Conservation (phyloP, 2,329 filamentous ascomycete genomes). For the Tolypocladium capitatum region DNA sequence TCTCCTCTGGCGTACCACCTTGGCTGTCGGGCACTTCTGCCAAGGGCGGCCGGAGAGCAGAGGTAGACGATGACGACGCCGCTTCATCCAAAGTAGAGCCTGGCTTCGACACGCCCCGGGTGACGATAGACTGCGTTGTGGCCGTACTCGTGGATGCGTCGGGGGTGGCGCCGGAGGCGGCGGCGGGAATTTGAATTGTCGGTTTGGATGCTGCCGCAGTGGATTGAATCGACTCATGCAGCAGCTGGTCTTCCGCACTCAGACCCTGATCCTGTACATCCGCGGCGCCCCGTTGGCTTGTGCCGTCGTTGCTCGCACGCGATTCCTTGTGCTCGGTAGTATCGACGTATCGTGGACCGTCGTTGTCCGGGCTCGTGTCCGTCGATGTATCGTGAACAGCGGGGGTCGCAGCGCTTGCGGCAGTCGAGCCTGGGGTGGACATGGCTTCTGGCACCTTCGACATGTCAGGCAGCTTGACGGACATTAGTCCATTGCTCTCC, state of each 20-base stretch:
- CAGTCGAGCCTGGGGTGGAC: slow-evolving; percentile 52
- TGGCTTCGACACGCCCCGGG: background rate
- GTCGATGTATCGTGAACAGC: slow-evolving; percentile 54
- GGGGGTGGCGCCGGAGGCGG: slow-evolving; percentile 1
- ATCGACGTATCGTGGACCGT: slow-evolving; percentile 43
- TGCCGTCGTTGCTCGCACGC: slow-evolving; percentile 15
- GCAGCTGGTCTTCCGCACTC: slow-evolving; percentile 30
- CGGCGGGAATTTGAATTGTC: slow-evolving; percentile 1
- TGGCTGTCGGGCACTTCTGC: slow-evolving; percentile 22
- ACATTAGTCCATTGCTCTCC: slow-evolving; percentile 6
- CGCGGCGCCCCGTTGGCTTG: background rate
- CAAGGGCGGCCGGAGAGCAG: background rate
- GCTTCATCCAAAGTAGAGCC: background rate
- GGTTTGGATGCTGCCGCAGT: slow-evolving; percentile 9
- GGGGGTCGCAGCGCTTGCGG: slow-evolving; percentile 62
- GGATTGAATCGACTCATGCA: slow-evolving; percentile 27
- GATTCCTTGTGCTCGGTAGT: slow-evolving; percentile 29
- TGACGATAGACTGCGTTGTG: background rate
- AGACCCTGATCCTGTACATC: slow-evolving; percentile 1
- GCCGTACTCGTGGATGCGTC: slow-evolving; percentile 1
- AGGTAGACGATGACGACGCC: background rate
- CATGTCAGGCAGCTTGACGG: slow-evolving; percentile 23
- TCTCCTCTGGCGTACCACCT: slow-evolving; percentile 17
- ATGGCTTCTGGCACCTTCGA: slow-evolving; percentile 27
- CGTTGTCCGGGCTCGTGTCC: slow-evolving; percentile 62